Evolutionary conservation across 2,329 filamentous ascomycete genomes (phyloP), one percentile per base, ranked within the genome.

Genomic region (Nothophaeocryptopus gaeumannii): DNA sequence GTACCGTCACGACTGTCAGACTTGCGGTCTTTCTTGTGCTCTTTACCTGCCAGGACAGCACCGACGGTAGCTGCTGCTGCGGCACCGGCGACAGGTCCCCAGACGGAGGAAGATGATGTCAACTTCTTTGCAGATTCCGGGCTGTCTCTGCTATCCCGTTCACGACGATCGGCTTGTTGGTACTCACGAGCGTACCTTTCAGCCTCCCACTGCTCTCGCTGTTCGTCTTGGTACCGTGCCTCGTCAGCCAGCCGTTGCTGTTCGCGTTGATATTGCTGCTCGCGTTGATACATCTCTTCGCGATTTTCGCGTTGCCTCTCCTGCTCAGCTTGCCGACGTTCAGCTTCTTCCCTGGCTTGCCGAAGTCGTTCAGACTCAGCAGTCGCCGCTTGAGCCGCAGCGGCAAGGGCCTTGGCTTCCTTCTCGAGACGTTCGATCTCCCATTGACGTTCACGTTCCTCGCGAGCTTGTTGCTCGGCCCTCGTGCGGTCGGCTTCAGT

Each of bases 21-120:
- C 34, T 55, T 52, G 5, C 51, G 50, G n/a, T 55, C 49, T 37
- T 54, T 43, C 32, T 63, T 55, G 50, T 58, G 58, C 41, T 59
- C 50, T 2, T 55, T 47, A 13, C 61, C 61, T 10, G 60, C 62
- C 20, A 66, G 45, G 9, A 60, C 59, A 15, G 64, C 64, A 44
- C 61, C 63, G 29, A 60, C 61, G 37, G 54, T 63, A 39, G 64
- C 63, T 13, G 58, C 63, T 37, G 62, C 63, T 38, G 64, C 68
- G 43, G 64, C 58, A 5, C 65, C 68, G 31, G 67, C 69, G 26
- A 67, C 66, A 39, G 71, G 62, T 5, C 59, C 65, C 70, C 69
- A 72, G 3, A 61, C 46, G 12, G 56, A 55, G 20, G 20, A 7
- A 26, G 20, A 26, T 26, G 20, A 26, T 26, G 20, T 26, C 20